These are phyloP conservation scores for Erysimum cheiranthoides DNA, from an alignment of 345 rosid genomes.

Conservation along the genomic window DNA sequence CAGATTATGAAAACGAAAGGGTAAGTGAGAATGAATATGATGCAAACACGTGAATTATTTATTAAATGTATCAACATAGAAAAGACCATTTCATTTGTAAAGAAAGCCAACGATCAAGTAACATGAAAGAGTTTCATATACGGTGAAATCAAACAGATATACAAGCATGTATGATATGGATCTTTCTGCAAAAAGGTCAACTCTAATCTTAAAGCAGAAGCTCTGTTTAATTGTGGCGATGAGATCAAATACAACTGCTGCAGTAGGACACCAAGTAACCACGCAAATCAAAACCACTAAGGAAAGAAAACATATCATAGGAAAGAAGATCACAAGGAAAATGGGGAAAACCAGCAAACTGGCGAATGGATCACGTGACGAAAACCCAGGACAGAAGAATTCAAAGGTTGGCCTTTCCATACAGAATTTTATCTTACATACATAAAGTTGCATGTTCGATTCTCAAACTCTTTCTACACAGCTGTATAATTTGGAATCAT, in stretches of 20 bases:
- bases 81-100: not conserved
- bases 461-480: not conserved
- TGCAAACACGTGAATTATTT: not conserved
- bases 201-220: not conserved
- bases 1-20: constrained; percentile 23
- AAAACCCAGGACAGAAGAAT: not conserved
- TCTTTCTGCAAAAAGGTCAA: not conserved
- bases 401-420: not conserved
- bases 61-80: not conserved
- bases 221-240: not conserved
- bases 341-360: not conserved
- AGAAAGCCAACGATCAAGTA: not conserved
- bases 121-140: not conserved
- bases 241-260: not conserved
- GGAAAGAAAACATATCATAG: not conserved
- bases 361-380: not conserved
- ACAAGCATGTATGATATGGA: not conserved
- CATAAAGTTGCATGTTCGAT: not conserved
- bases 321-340: not conserved
- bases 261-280: not conserved
- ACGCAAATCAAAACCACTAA: not conserved
- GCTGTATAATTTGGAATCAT: not conserved
- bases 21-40: constrained; percentile 21
- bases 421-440: not conserved
- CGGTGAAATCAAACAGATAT: not conserved